Conservation (phyloP, 306 rosid genomes). For the Styphnolobium japonicum region DNA sequence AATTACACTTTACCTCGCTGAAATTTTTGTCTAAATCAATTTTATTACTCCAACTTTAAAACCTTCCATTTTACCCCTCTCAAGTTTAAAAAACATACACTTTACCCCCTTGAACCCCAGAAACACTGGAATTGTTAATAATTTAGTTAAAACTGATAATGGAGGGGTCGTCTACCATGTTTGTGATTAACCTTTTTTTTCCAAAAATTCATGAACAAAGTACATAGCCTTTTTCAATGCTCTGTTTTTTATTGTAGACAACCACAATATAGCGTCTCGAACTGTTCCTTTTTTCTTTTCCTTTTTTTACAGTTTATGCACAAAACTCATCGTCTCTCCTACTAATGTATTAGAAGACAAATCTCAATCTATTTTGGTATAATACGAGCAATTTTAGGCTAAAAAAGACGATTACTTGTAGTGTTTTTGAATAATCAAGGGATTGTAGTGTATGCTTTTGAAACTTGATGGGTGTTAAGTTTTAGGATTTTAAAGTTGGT, state of each 20-base stretch:
- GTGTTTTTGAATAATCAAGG: background rate
- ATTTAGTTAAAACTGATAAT: background rate
- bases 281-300: background rate
- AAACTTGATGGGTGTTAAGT: background rate
- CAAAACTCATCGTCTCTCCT: background rate
- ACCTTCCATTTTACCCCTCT: background rate
- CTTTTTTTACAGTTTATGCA: background rate
- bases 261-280: background rate
- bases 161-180: background rate
- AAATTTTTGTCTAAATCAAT: background rate
- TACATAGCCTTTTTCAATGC: background rate
- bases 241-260: background rate
- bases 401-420: background rate
- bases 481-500: background rate
- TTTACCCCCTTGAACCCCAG: background rate
- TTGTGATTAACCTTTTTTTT: background rate
- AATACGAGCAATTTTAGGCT: background rate
- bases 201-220: background rate
- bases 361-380: background rate
- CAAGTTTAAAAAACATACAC: background rate
- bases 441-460: background rate
- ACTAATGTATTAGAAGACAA: background rate
- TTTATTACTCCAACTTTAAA: background rate
- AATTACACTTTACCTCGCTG: background rate
- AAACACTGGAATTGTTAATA: background rate